These are phyloP conservation scores for Flaveria brownii DNA, from an alignment of 129 eudicot genomes.

Conservation along the genomic window DNA sequence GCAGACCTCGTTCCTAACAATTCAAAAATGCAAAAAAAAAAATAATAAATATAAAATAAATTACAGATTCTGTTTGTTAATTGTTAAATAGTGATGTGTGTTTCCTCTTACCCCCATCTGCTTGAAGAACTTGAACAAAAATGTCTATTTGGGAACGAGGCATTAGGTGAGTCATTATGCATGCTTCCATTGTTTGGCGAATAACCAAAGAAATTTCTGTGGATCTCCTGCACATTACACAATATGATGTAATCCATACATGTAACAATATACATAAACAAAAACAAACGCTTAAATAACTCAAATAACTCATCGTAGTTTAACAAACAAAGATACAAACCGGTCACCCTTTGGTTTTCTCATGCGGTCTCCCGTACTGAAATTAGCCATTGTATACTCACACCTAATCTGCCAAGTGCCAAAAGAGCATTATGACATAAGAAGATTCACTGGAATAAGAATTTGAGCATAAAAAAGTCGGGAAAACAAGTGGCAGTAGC, in stretches of 20 bases:
- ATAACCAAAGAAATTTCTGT: slow-evolving; percentile 91
- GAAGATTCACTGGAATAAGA: neutral
- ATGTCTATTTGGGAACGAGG: slow-evolving; percentile 98
- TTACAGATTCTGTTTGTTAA: neutral
- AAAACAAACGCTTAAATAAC: neutral
- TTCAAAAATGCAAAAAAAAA: neutral
- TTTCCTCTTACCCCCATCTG: slow-evolving; percentile 76
- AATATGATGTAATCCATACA: slow-evolving; percentile 6
- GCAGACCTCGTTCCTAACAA: slow-evolving; percentile 76
- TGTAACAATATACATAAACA: too few species aligned
- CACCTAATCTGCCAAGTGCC: slow-evolving; percentile 54
- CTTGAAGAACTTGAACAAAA: slow-evolving; percentile 95
- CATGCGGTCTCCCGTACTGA: slow-evolving; percentile 95
- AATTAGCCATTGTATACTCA: slow-evolving; percentile 97
- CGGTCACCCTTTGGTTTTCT: slow-evolving; percentile 96
- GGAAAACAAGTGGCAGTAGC: slow-evolving; percentile 15
- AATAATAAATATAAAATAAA: neutral
- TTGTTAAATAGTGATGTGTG: neutral
- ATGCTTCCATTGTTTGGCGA: slow-evolving; percentile 98
- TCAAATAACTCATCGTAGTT: slow-evolving; percentile 6
- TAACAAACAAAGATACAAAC: slow-evolving; percentile 31
- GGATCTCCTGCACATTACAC: slow-evolving; percentile 65
- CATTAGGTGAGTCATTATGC: slow-evolving; percentile 80
- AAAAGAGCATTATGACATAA: too few species aligned
- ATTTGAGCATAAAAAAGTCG: neutral